Conservation (phyloP, 176 grass and related monocot species). For the Aechmea fasciata region DNA sequence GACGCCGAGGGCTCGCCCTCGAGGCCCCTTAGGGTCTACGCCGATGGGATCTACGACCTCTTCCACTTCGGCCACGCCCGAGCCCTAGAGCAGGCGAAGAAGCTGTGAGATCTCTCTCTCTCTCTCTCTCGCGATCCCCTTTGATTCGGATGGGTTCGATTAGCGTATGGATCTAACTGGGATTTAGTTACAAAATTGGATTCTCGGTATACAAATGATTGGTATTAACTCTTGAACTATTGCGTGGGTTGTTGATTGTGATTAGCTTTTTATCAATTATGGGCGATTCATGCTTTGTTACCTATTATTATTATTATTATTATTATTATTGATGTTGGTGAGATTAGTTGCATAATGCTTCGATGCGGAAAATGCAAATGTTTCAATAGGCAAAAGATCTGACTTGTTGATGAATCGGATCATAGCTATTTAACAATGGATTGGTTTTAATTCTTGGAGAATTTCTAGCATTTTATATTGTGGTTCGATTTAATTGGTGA, state of each 20-base stretch:
- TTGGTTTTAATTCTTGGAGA: neutral
- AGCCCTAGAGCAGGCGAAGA: constrained; percentile 71
- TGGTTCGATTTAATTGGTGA: neutral
- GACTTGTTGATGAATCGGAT: neutral
- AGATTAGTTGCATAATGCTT: too few species aligned
- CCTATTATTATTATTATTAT: too few species aligned
- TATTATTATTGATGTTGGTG: too few species aligned
- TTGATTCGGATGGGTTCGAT: too few species aligned
- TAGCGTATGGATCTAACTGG: too few species aligned
- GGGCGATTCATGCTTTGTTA: too few species aligned
- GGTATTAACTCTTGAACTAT: too few species aligned
- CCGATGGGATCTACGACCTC: constrained; percentile 59
- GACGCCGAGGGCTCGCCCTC: constrained; percentile 6
- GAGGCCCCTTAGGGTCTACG: constrained; percentile 42
- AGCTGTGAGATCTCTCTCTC: constrained; percentile 28
- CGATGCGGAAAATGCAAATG: too few species aligned
- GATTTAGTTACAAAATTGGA: too few species aligned
- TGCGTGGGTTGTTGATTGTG: too few species aligned
- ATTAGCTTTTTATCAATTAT: too few species aligned
- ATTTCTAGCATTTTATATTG: neutral
- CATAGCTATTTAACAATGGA: neutral
- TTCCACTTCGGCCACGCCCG: constrained; percentile 72
- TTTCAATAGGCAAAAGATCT: neutral
- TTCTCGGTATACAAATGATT: too few species aligned
- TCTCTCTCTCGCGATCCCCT: neutral